Percentiles rank a stretch among this genome's conserved stretches.
Evolutionary conservation across 768 basidiomycete genomes (phyloP).

Genomic region (Lentinula guzmanii): DNA sequence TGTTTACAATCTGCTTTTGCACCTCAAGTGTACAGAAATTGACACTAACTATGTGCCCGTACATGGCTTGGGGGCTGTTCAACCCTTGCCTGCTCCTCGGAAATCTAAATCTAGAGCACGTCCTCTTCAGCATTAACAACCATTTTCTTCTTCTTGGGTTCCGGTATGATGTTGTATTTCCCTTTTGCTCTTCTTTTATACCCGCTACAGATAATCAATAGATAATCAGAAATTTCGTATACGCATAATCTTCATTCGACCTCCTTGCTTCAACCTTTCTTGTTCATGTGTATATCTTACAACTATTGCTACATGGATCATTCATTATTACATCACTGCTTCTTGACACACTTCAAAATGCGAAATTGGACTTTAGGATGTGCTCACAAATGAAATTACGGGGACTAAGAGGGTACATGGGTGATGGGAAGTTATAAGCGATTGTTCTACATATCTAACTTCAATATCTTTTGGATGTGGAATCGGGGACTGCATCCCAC

Average conservation of each 20-base stretch:
- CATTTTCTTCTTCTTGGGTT: constrained; percentile 1
- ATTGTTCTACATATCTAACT: no score
- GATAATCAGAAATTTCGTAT: background rate
- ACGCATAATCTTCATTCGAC: background rate
- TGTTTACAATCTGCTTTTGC: constrained; percentile 75
- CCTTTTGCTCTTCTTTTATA: background rate
- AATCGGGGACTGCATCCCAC: constrained; percentile 27
- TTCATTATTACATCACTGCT: background rate
- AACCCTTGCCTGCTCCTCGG: constrained; percentile 38
- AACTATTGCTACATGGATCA: background rate
- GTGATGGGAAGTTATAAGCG: no score
- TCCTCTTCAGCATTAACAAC: constrained; percentile 22
- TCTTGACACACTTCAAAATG: background rate
- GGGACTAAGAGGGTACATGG: no score
- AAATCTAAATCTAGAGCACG: constrained; percentile 53
- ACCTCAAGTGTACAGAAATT: constrained; percentile 71
- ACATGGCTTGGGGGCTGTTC: constrained; percentile 74
- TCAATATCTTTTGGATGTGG: background rate
- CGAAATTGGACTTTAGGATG: no score
- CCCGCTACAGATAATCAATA: background rate
- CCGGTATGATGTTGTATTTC: background rate
- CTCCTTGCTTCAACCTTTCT: background rate
- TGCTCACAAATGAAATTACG: no score
- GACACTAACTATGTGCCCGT: constrained; percentile 73
- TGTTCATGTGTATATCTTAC: constrained; percentile 3